These are phyloP conservation scores for Lentinula boryana DNA, from an alignment of 768 basidiomycete genomes.

Conservation along the genomic window DNA sequence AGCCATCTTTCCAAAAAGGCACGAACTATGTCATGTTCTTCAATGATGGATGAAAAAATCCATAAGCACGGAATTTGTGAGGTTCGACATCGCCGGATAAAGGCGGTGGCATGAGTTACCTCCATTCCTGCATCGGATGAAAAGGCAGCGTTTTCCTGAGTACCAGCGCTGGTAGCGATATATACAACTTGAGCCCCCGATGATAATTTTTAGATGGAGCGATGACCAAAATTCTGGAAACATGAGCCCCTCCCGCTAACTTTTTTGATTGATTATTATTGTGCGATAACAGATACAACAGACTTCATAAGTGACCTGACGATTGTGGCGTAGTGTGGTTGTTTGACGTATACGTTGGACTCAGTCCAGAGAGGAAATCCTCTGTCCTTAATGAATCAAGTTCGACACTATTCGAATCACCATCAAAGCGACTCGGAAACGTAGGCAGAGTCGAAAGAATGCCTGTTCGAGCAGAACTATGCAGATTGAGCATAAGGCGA, in stretches of 20 bases:
- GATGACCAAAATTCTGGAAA: too few species aligned
- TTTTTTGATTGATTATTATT: too few species aligned
- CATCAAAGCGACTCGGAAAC: not conserved
- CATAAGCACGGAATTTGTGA: not conserved
- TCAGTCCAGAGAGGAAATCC: not conserved
- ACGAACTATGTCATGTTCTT: not conserved
- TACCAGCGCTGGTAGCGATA: too few species aligned
- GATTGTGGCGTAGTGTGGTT: not conserved
- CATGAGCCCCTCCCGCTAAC: too few species aligned
- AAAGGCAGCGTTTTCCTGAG: not conserved
- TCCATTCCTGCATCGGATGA: not conserved
- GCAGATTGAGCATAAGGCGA: conserved; percentile 51
- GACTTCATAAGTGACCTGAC: not conserved
- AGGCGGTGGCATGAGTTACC: not conserved
- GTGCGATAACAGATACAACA: too few species aligned
- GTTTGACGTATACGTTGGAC: not conserved
- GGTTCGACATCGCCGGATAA: not conserved
- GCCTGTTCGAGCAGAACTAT: conserved; percentile 30
- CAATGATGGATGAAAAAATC: not conserved
- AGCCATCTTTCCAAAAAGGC: not conserved
- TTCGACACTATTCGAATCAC: conserved; percentile 12
- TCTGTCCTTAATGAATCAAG: conserved; percentile 21
- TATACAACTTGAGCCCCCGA: too few species aligned
- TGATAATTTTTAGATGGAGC: too few species aligned
- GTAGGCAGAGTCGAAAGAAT: conserved; percentile 15